phyloP scores from a whole-genome alignment of 257 asterid genomes.

The Przewalskia tangutica region DNA sequence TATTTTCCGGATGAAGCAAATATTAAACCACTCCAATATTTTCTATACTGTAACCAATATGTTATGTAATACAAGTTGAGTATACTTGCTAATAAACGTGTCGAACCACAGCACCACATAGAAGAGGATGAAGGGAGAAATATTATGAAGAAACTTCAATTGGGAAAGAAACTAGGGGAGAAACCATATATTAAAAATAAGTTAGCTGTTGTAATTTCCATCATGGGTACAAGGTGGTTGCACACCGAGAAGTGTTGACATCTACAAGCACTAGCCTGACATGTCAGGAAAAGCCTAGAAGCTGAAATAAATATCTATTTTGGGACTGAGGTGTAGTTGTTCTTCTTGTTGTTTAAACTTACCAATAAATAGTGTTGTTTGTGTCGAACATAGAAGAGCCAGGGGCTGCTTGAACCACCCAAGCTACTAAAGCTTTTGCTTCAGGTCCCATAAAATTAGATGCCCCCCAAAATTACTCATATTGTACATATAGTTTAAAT shows the following conservation, averaged over 20 bases:
- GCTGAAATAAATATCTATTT: not conserved
- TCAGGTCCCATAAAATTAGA: too few species aligned
- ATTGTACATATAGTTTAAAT: too few species aligned
- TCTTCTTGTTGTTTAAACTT: too few species aligned
- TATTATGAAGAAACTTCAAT: not conserved
- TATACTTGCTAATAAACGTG: not conserved
- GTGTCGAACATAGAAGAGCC: too few species aligned
- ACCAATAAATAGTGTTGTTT: too few species aligned
- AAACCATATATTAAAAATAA: too few species aligned
- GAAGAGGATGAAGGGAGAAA: not conserved
- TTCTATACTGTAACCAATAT: not conserved
- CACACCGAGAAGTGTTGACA: not conserved
- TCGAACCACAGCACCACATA: not conserved
- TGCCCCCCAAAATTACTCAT: too few species aligned
- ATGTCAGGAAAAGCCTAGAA: not conserved
- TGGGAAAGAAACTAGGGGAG: not conserved
- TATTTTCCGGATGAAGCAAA: not conserved
- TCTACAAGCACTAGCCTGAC: not conserved
- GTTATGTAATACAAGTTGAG: not conserved
- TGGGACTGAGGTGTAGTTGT: not conserved
- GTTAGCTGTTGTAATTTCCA: too few species aligned
- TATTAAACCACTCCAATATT: not conserved
- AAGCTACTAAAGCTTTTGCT: too few species aligned
- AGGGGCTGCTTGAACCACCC: too few species aligned
- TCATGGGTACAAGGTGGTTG: not conserved